These are phyloP conservation scores for Austropuccinia psidii DNA, from an alignment of 1,284 basidiomycete species.

Conservation along the genomic window DNA sequence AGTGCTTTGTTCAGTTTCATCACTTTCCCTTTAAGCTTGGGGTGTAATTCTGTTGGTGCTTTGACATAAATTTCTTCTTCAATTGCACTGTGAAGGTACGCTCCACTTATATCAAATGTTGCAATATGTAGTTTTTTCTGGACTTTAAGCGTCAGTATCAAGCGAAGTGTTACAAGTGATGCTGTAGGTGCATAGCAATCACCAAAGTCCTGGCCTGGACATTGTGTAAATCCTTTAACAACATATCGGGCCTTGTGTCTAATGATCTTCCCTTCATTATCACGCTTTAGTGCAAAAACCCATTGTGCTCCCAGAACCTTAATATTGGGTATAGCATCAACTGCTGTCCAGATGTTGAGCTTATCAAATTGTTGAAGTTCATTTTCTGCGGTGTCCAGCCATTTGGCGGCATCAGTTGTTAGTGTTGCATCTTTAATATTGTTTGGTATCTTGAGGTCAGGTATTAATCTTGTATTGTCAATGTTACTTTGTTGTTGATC, in stretches of 20 bases:
- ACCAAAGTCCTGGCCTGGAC: background rate
- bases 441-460: background rate
- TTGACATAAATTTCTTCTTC: background rate
- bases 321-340: background rate
- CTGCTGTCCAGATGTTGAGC: background rate
- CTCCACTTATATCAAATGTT: background rate
- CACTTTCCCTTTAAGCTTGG: background rate
- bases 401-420: background rate
- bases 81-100: background rate
- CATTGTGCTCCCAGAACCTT: conserved; percentile 2
- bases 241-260: background rate
- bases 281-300: conserved; percentile 2
- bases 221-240: conserved; percentile 5
- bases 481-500: background rate
- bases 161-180: background rate
- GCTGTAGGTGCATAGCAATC: background rate
- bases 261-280: no score
- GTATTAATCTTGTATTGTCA: background rate
- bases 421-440: background rate
- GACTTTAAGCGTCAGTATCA: background rate
- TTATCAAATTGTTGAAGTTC: background rate
- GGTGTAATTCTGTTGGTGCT: background rate
- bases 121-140: background rate
- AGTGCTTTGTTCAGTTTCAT: background rate
- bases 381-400: background rate